These are phyloP conservation scores for Chlamydomonas schloesseri DNA, from an alignment of 139 green algal genomes.

Conservation along the genomic window DNA sequence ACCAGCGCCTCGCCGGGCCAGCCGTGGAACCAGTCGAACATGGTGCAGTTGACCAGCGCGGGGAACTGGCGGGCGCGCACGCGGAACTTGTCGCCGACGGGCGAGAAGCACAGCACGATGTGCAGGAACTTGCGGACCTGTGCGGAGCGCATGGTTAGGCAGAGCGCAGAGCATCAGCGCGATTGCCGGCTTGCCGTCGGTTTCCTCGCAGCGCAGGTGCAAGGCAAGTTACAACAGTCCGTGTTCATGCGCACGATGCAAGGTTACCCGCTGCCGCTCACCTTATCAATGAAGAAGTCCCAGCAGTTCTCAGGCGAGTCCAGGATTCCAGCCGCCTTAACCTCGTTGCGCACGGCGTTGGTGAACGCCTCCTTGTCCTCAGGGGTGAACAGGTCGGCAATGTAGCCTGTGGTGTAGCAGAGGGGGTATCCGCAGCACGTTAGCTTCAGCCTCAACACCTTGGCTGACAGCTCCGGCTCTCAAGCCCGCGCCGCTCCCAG, in stretches of 20 bases:
- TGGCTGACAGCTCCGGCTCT: too few species aligned
- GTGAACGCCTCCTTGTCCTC: conserved; percentile 88
- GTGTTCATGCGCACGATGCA: too few species aligned
- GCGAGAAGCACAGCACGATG: conserved; percentile 92
- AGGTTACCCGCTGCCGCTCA: conserved; percentile 30
- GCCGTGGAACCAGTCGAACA: conserved; percentile 86
- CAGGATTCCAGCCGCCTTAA: conserved; percentile 83
- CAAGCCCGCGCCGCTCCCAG: too few species aligned
- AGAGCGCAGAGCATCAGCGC: neutral
- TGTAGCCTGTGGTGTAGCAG: conserved; percentile 36
- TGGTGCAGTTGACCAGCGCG: conserved; percentile 87
- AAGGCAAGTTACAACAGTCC: too few species aligned
- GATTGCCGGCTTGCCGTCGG: too few species aligned
- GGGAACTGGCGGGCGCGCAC: conserved; percentile 90
- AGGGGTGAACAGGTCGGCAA: conserved; percentile 83
- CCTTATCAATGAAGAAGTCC: conserved; percentile 93
- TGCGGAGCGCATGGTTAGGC: too few species aligned
- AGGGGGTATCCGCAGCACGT: too few species aligned
- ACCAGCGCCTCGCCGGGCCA: conserved; percentile 90
- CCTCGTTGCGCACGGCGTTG: conserved; percentile 89
- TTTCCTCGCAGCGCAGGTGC: too few species aligned
- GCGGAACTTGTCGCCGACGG: conserved; percentile 93
- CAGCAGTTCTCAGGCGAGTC: conserved; percentile 89
- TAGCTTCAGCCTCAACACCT: too few species aligned
- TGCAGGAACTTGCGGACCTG: conserved; percentile 86